Conservation (phyloP, 805 yeast genomes). For the Wickerhamiella hasegawae region DNA sequence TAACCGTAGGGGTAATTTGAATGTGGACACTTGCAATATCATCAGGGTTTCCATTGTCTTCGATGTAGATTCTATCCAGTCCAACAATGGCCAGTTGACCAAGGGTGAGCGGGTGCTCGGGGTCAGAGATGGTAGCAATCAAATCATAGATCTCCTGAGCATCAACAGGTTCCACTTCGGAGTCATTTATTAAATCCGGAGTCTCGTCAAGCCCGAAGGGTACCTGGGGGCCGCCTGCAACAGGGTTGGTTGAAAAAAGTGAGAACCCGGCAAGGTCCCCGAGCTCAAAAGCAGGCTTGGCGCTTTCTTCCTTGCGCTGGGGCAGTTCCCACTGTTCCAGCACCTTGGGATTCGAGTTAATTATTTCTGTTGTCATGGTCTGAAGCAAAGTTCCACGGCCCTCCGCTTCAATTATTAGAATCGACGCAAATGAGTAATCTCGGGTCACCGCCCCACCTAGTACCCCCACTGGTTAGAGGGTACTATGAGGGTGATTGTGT, state of each 20-base stretch:
- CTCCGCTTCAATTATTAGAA: too few species aligned
- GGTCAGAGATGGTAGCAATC: slow-evolving; percentile 78
- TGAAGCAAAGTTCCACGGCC: too few species aligned
- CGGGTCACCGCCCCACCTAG: too few species aligned
- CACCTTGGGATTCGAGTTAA: slow-evolving; percentile 84
- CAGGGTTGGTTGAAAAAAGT: slow-evolving; percentile 9
- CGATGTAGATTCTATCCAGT: slow-evolving; percentile 59
- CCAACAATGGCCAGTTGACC: slow-evolving; percentile 93
- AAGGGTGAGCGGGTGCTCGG: slow-evolving; percentile 89
- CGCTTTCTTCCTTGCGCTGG: slow-evolving; percentile 30
- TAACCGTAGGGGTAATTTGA: slow-evolving; percentile 89
- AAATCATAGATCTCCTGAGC: slow-evolving; percentile 81
- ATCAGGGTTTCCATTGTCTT: slow-evolving; percentile 34
- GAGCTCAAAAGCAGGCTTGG: slow-evolving; percentile 1
- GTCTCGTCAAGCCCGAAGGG: slow-evolving; percentile 8
- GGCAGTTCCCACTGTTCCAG: slow-evolving; percentile 66
- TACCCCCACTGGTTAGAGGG: too few species aligned
- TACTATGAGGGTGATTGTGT: too few species aligned
- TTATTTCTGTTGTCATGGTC: slow-evolving; percentile 62
- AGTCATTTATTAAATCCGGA: slow-evolving; percentile 6
- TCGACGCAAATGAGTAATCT: too few species aligned
- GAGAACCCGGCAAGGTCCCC: slow-evolving; percentile 12
- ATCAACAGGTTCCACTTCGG: slow-evolving; percentile 47
- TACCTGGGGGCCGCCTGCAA: slow-evolving; percentile 13
- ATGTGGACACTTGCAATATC: slow-evolving; percentile 63